Conservation (phyloP, 345 rosid species). For the Rhizophora mangle region DNA sequence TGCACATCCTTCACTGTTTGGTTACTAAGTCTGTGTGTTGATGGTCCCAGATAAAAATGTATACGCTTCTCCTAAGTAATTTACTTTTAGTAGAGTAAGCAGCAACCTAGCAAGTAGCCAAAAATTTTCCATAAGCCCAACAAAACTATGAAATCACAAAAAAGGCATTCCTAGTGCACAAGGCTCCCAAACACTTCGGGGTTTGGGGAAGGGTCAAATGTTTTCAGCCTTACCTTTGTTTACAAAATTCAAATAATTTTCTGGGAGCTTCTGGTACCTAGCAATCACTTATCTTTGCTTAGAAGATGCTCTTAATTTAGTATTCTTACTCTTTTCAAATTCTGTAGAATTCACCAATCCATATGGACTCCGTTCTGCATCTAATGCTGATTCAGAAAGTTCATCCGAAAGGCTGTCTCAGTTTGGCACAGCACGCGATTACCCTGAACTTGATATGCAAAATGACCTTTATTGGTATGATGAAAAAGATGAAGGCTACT, state of each 20-base stretch:
- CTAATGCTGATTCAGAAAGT: constrained; percentile 48
- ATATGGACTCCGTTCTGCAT: constrained; percentile 65
- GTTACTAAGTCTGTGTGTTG: neutral
- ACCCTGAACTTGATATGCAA: constrained; percentile 61
- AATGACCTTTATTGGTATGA: constrained; percentile 55
- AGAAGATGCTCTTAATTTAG: neutral
- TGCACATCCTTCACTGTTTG: neutral
- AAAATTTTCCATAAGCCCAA: no score
- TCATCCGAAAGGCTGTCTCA: constrained; percentile 74
- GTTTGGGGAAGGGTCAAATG: no score
- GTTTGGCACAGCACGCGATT: constrained; percentile 83
- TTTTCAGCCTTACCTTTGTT: neutral
- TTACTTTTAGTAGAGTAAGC: neutral
- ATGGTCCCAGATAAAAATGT: neutral
- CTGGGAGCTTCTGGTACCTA: neutral
- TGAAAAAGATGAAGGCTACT: constrained; percentile 61
- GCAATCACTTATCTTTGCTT: neutral
- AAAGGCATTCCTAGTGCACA: no score
- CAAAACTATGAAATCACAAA: neutral
- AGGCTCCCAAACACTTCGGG: no score
- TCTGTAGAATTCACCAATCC: constrained; percentile 82
- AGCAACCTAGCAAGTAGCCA: neutral
- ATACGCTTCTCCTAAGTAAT: neutral
- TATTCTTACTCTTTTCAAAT: neutral
- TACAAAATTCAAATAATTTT: neutral